phyloP scores from a whole-genome alignment of 1,139 yeast species.

The Zhuliangozyma parablackwelliae region DNA sequence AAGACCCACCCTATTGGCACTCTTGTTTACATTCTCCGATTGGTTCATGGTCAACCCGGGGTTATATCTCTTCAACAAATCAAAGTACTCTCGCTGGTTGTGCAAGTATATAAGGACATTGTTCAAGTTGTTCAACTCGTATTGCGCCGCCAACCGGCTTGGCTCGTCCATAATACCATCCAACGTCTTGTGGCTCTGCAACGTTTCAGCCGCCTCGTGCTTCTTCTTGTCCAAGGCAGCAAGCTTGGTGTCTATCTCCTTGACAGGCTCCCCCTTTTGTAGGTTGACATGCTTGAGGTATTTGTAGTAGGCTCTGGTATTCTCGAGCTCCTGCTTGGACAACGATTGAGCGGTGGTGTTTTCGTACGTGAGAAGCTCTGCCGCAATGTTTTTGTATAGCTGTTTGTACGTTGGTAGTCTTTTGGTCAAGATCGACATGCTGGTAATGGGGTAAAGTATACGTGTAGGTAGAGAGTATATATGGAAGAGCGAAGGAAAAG shows the following conservation, averaged over 20 bases:
- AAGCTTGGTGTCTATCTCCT: conserved; percentile 29
- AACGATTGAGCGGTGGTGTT: conserved; percentile 40
- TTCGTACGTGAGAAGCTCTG: conserved; percentile 45
- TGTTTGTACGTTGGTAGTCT: conserved; percentile 11
- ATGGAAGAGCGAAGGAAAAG: too few relatives aligned
- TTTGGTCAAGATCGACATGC: conserved; percentile 8
- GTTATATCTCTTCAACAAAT: conserved; percentile 78
- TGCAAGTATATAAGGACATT: conserved; percentile 55
- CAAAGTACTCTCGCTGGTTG: conserved; percentile 75
- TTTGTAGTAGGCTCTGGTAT: conserved; percentile 5
- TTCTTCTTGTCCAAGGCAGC: conserved; percentile 20
- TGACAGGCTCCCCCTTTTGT: conserved; percentile 22
- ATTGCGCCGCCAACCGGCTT: conserved; percentile 1
- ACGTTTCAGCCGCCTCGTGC: conserved; percentile 3
- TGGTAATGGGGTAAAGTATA: background rate
- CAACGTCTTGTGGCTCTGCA: conserved; percentile 5
- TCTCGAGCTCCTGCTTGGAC: conserved; percentile 25
- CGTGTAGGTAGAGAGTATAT: too few relatives aligned
- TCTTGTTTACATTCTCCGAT: conserved; percentile 68
- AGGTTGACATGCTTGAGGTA: conserved; percentile 16
- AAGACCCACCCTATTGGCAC: conserved; percentile 85
- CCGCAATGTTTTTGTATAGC: conserved; percentile 21
- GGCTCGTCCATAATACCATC: conserved; percentile 6
- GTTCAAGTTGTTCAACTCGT: conserved; percentile 25
- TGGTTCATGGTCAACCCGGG: conserved; percentile 79